These are phyloP conservation scores for Diphasiastrum complanatum DNA, from an alignment of 83 land plant species.

Conservation along the genomic window DNA sequence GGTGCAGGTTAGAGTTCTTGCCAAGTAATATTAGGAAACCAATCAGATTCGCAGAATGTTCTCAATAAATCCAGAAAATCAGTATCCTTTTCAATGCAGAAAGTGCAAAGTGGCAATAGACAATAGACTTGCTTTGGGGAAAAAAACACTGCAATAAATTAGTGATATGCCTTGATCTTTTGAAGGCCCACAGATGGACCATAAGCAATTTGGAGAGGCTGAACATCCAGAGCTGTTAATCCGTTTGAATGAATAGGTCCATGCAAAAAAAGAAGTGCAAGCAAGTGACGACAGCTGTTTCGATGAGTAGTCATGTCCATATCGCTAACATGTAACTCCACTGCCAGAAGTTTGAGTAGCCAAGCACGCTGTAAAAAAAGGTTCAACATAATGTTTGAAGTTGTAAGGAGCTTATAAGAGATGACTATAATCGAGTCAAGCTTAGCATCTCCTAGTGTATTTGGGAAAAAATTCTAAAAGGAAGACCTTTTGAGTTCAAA, in stretches of 20 bases:
- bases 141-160: not conserved
- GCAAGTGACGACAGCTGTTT: constrained; percentile 56
- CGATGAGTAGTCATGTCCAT: constrained; percentile 51
- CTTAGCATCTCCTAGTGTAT: too few species aligned
- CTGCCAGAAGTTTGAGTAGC: constrained; percentile 80
- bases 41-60: too few species aligned
- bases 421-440: too few species aligned
- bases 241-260: constrained; percentile 13
- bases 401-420: too few species aligned
- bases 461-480: too few species aligned
- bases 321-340: constrained; percentile 77
- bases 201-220: constrained; percentile 10
- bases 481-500: too few species aligned
- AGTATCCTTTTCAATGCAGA: too few species aligned
- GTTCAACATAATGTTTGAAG: not conserved
- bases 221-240: not conserved
- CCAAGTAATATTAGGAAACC: too few species aligned
- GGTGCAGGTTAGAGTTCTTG: too few species aligned
- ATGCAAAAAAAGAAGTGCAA: constrained; percentile 48
- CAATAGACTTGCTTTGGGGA: too few species aligned
- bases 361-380: constrained; percentile 77
- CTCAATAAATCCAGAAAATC: too few species aligned
- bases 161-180: constrained; percentile 55
- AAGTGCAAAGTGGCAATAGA: too few species aligned
- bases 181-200: constrained; percentile 18